These are phyloP conservation scores for Penicillium decumbens DNA, from an alignment of 2,329 filamentous ascomycete genomes.

Conservation along the genomic window DNA sequence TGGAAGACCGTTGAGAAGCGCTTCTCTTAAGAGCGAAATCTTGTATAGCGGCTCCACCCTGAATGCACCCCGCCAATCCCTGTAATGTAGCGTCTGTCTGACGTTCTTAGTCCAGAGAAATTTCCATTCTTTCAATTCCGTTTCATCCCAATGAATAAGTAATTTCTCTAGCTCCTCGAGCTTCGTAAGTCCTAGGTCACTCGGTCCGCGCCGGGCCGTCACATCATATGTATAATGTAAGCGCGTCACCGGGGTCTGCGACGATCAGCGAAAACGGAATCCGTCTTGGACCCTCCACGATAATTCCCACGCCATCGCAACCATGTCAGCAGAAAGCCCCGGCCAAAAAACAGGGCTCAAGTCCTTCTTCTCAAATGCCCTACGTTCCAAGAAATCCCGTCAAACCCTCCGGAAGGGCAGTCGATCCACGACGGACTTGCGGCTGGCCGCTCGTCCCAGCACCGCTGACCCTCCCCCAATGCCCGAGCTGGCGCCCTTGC, in stretches of 20 bases:
- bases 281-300: neutral
- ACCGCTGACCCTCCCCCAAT: conserved; percentile 27
- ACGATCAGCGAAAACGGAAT: neutral
- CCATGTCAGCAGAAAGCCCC: conserved; percentile 31
- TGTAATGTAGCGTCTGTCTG: conserved; percentile 20
- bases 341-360: conserved; percentile 30
- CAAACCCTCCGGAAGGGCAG: conserved; percentile 34
- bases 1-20: conserved; percentile 85
- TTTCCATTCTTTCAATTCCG: neutral
- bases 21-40: conserved; percentile 50
- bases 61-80: conserved; percentile 2
- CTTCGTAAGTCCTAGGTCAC: neutral
- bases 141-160: no score
- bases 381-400: conserved; percentile 36
- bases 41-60: conserved; percentile 5
- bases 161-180: neutral
- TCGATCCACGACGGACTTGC: conserved; percentile 29
- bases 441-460: conserved; percentile 20
- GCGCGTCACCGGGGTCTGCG: neutral
- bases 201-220: conserved; percentile 12
- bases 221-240: conserved; percentile 5
- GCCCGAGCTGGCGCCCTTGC: conserved; percentile 31
- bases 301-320: neutral
- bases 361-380: conserved; percentile 27
- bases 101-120: conserved; percentile 7